Evolutionary conservation across 2,329 filamentous ascomycete species (phyloP).

Genomic region (Diaporthe capsici): DNA sequence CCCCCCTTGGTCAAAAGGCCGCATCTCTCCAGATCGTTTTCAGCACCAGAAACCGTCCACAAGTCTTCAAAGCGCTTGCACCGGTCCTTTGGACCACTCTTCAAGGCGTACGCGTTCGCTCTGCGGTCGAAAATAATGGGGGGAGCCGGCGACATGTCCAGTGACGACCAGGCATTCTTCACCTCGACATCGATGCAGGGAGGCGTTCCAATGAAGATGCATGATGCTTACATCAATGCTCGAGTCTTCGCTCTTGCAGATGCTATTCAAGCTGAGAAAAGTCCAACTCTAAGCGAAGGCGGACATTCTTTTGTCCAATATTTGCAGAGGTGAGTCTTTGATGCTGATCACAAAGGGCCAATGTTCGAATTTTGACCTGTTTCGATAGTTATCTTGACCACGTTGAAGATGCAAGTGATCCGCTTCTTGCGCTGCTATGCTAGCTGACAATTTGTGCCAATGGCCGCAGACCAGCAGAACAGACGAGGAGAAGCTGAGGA

Average conservation of each 20-base stretch:
- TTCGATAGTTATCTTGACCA: neutral
- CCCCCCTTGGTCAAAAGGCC: neutral
- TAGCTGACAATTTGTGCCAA: neutral
- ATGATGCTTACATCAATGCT: neutral
- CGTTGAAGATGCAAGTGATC: neutral
- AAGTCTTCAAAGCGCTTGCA: neutral
- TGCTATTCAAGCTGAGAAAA: neutral
- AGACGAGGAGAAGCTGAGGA: neutral
- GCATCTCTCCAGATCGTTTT: neutral
- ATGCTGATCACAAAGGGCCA: neutral
- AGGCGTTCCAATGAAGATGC: neutral
- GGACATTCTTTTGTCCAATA: neutral
- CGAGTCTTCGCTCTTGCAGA: neutral
- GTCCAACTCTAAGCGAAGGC: neutral
- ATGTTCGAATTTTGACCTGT: neutral
- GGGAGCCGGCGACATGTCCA: neutral
- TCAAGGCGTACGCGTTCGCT: neutral
- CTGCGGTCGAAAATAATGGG: neutral
- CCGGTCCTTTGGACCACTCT: neutral
- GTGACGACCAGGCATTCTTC: neutral
- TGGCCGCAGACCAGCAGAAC: neutral
- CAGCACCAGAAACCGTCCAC: neutral
- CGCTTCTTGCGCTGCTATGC: neutral
- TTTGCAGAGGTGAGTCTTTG: neutral
- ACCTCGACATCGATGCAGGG: neutral